Percentiles rank a stretch among this genome's conserved stretches.
These are phyloP conservation scores for Cucumis melo DNA, from an alignment of 306 rosid genomes.

Conservation along the genomic window DNA sequence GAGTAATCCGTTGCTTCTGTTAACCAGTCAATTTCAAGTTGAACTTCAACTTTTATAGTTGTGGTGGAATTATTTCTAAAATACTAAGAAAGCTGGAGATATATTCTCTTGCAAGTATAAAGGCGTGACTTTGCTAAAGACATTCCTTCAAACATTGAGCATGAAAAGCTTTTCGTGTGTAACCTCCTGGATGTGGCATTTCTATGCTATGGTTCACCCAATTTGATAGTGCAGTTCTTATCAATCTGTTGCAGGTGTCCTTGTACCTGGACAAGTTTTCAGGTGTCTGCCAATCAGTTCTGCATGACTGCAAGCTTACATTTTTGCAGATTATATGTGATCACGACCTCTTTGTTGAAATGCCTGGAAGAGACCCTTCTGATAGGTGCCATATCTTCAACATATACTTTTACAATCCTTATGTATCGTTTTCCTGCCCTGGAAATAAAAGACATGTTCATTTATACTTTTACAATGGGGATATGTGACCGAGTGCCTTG, in stretches of 20 bases:
- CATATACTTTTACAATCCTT: not conserved
- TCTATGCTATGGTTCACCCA: not conserved
- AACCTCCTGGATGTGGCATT: not conserved
- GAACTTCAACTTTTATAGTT: not conserved
- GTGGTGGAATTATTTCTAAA: not conserved
- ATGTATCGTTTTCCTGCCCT: not conserved
- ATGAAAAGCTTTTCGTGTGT: not conserved
- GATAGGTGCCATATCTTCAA: conserved; percentile 48
- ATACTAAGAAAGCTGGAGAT: not conserved
- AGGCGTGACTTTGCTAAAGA: not conserved
- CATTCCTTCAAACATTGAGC: not conserved
- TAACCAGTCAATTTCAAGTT: not conserved
- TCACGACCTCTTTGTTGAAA: conserved; percentile 96
- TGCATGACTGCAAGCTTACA: conserved; percentile 95
- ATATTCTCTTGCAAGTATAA: not conserved
- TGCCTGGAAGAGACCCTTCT: conserved; percentile 99
- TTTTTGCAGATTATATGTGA: conserved; percentile 85
- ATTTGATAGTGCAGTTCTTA: not conserved
- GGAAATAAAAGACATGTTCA: not conserved
- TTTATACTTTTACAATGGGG: not conserved
- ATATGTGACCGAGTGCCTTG: not conserved
- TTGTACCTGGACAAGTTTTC: conserved; percentile 93
- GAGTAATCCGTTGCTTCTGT: not conserved
- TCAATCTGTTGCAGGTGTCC: conserved; percentile 57
- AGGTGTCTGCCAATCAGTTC: conserved; percentile 85